Percentiles rank a stretch among this genome's conserved stretches.
Conservation (phyloP, 169 alveolate genomes). For the Amoebophrya sp. region DNA sequence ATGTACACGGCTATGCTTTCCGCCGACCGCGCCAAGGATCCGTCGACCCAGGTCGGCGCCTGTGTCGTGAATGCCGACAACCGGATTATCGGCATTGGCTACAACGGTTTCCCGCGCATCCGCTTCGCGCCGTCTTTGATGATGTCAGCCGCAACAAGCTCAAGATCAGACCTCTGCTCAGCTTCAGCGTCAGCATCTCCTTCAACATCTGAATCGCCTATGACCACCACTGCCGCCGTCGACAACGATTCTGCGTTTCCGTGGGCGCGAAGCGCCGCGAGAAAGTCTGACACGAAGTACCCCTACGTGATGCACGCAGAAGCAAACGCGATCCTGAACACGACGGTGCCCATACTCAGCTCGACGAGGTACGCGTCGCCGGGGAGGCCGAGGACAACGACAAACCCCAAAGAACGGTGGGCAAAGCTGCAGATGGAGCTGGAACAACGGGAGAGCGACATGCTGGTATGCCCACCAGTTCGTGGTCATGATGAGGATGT, state of each 20-base stretch:
- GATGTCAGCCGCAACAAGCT: background rate
- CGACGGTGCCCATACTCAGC: background rate
- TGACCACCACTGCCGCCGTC: background rate
- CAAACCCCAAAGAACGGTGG: background rate
- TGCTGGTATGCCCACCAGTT: too few species aligned
- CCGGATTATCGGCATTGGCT: background rate
- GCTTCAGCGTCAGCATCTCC: background rate
- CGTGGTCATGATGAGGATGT: too few species aligned
- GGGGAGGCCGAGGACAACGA: too few species aligned
- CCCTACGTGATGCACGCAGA: background rate
- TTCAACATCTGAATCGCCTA: background rate
- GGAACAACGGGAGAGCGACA: too few species aligned
- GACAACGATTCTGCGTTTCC: background rate
- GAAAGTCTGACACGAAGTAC: background rate
- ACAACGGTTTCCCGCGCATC: background rate
- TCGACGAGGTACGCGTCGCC: too few species aligned
- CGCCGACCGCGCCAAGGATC: background rate
- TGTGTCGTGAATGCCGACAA: background rate
- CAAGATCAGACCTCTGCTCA: background rate
- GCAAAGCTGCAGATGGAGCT: too few species aligned
- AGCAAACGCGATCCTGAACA: background rate
- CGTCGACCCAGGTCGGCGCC: background rate
- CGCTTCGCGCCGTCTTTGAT: background rate
- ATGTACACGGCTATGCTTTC: background rate
- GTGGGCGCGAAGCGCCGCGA: background rate